Base-by-base conservation (phyloP, 2,329 filamentous ascomycete species). In the Lasiodiplodia sp. region DNA sequence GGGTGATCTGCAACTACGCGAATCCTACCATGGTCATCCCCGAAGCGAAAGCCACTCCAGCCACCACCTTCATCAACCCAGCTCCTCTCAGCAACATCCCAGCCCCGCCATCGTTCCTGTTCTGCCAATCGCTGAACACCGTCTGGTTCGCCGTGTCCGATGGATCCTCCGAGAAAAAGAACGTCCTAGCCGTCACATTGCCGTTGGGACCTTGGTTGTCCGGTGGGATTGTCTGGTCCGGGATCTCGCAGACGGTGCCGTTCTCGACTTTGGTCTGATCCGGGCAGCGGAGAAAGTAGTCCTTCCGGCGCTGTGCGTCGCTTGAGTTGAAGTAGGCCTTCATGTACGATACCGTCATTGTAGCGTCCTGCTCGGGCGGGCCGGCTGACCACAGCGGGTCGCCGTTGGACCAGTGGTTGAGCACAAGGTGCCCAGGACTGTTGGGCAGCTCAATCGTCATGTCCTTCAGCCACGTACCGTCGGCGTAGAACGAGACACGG, bases 241-340 rank as follows among this genome's bases (percentile, higher is more conserved):
- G 78, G 37, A 80, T 79, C 8, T 73, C 62, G 72, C 78, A 80
- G 18, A 64, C 49, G 37, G 14, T 47, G 14, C 34, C 21, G 2
- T 77, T 75, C 4, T 70, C 58, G 0, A 21, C 18, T 10, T n/a
- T 21, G 18, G 44, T 4, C 7, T 73, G 67, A 47, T 78, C 74
- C 2, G 75, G 71, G 68, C 78, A 80, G 16, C 76, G 75, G 47
- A 75, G 70, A 63, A 70, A 73, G 72, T 79, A 78, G 8, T 62
- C 74, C 38, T 77, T 72, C 38, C 73, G 73, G 28, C 74, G 73
- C 11, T 72, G 72, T 0, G 72, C 70, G 37, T 77, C 72, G 25
- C 89, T 89, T 18, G 89, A 89, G 82, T 94, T 94, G 82, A 94
- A 95, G 78, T 94, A 95, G 0, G 89, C 89, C 77, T 92, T 93